A percentile compares a stretch with the other conserved stretches of the same genome.
These are phyloP conservation scores for Candolleomyces efflorescens DNA, from an alignment of 768 basidiomycete species.

Conservation along the genomic window DNA sequence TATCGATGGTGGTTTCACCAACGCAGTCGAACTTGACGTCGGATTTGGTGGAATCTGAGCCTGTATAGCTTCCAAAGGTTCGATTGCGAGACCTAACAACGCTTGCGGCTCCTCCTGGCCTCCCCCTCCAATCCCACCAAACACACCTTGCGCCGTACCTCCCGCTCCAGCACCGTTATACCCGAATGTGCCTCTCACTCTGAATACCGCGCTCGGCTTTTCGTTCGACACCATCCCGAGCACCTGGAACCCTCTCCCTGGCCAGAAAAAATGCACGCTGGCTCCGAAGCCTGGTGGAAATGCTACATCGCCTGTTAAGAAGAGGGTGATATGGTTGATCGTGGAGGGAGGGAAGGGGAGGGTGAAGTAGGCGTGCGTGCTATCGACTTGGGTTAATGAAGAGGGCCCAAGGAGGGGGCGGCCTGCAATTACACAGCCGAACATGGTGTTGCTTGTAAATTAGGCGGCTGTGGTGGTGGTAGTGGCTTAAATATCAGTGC, in stretches of 20 bases:
- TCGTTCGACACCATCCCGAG: constrained; percentile 89
- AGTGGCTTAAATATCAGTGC: background rate
- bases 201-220: constrained; percentile 87
- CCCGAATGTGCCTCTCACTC: constrained; percentile 62
- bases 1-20: constrained; percentile 39
- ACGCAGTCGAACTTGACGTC: constrained; percentile 11
- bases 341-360: constrained; percentile 56
- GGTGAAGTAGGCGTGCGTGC: constrained; percentile 79
- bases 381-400: constrained; percentile 66
- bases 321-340: constrained; percentile 85
- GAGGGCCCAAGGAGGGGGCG: constrained; percentile 71
- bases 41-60: constrained; percentile 51
- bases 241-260: constrained; percentile 81
- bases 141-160: constrained; percentile 25
- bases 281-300: constrained; percentile 85
- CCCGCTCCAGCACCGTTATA: constrained; percentile 31
- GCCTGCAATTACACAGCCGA: constrained; percentile 77
- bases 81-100: constrained; percentile 75
- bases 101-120: constrained; percentile 51
- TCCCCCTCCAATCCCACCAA: background rate
- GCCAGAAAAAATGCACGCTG: constrained; percentile 83
- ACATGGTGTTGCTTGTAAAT: constrained; percentile 45
- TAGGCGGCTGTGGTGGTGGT: background rate
- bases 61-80: constrained; percentile 62
- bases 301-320: constrained; percentile 53